Conservation (phyloP, 2,329 filamentous ascomycete species). For the Coniochaeta sp. region DNA sequence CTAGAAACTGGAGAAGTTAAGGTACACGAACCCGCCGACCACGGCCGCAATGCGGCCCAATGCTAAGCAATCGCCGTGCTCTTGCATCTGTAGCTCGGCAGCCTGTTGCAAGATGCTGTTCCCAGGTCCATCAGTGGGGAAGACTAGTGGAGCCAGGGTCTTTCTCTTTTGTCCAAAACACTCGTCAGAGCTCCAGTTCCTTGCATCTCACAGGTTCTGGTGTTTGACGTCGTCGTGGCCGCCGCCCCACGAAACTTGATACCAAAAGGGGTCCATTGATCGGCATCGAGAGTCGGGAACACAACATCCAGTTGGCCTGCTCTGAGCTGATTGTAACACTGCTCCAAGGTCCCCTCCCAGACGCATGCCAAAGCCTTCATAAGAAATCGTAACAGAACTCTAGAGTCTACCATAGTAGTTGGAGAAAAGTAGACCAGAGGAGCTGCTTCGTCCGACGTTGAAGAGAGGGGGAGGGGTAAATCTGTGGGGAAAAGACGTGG, state of each 20-base stretch:
- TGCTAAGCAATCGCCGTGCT: not conserved
- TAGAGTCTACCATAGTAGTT: too few relatives aligned
- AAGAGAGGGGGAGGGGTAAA: not conserved
- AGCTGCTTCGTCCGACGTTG: not conserved
- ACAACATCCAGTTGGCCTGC: not conserved
- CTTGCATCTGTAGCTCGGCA: not conserved
- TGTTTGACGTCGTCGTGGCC: too few relatives aligned
- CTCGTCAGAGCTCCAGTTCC: too few relatives aligned
- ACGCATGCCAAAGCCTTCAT: too few relatives aligned
- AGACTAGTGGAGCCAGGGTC: not conserved
- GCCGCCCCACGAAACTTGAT: too few relatives aligned
- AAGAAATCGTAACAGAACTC: not conserved
- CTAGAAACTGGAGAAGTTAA: not conserved
- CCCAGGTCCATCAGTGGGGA: not conserved
- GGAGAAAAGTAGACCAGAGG: too few relatives aligned
- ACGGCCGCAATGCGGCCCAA: not conserved
- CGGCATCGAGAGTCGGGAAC: not conserved
- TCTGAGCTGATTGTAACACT: too few relatives aligned
- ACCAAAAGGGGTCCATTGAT: not conserved
- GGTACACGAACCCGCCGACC: too few relatives aligned
- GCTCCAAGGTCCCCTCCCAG: not conserved
- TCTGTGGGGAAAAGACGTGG: not conserved
- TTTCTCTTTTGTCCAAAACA: not conserved
- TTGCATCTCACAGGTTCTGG: too few relatives aligned
- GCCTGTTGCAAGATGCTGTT: not conserved